A percentile compares a stretch with the other conserved stretches of the same genome.
Evolutionary conservation across 495 filamentous ascomycete species (phyloP).

Genomic region (Penicillium pulvis): DNA sequence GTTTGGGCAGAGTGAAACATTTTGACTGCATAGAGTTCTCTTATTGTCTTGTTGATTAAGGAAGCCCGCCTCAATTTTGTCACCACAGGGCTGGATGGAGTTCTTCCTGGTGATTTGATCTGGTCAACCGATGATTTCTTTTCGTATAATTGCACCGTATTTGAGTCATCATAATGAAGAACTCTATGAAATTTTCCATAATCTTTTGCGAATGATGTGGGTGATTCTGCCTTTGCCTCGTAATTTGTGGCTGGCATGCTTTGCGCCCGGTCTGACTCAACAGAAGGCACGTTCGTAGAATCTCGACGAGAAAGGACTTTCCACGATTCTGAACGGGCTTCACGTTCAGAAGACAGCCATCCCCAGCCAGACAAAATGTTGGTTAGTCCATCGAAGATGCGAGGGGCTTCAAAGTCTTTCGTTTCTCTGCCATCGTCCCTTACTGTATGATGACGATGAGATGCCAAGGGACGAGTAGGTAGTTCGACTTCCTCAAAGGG

Average conservation of each 20-base stretch:
- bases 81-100: neutral
- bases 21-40: neutral
- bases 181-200: conserved; percentile 1
- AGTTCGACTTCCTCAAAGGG: conserved; percentile 8
- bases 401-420: conserved; percentile 1
- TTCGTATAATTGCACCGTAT: conserved; percentile 16
- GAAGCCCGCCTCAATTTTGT: neutral
- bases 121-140: conserved; percentile 8
- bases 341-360: conserved; percentile 5
- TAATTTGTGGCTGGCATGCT: neutral
- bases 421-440: conserved; percentile 9
- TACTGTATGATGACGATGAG: conserved; percentile 6
- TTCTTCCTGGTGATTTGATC: neutral
- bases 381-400: conserved; percentile 4
- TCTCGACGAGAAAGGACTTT: neutral
- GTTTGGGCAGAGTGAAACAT: neutral
- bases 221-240: neutral
- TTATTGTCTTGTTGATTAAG: neutral
- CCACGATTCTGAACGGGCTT: neutral
- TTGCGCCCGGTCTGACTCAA: neutral
- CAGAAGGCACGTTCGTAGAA: neutral
- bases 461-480: neutral
- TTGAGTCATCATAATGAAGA: conserved; percentile 14
- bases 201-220: neutral
- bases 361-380: conserved; percentile 6